A percentile compares a stretch with the other conserved stretches of the same genome.
phyloP scores from a whole-genome alignment of 75 land plant genomes.

The Adiantum capillusveneris region DNA sequence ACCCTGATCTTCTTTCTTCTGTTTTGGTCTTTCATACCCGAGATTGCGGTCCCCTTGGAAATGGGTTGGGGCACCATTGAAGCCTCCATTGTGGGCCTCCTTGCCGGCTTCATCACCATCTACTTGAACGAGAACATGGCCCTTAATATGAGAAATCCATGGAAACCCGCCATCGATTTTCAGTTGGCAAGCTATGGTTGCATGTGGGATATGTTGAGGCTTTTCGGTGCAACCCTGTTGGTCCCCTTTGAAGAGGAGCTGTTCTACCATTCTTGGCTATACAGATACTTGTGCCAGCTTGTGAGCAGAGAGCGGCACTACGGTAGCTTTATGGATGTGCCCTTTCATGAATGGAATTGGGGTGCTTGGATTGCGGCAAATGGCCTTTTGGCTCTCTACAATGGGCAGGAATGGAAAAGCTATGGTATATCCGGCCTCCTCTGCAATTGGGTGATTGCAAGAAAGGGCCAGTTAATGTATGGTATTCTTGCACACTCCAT shows the following conservation, averaged over 20 bases:
- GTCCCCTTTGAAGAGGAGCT: conserved; percentile 29
- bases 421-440: conserved; percentile 15
- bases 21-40: conserved; percentile 11
- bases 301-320: neutral
- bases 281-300: conserved; percentile 6
- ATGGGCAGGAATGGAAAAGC: conserved; percentile 33
- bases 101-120: conserved; percentile 18
- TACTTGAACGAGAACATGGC: conserved; percentile 25
- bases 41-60: conserved; percentile 12
- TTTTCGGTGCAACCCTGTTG: conserved; percentile 10
- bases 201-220: conserved; percentile 18
- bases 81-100: conserved; percentile 12
- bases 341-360: conserved; percentile 23
- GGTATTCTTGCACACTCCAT: conserved; percentile 22
- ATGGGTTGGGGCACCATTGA: conserved; percentile 5
- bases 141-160: conserved; percentile 16
- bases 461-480: conserved; percentile 18
- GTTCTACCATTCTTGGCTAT: conserved; percentile 30
- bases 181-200: neutral
- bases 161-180: conserved; percentile 21
- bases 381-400: conserved; percentile 12
- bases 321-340: conserved; percentile 8
- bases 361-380: conserved; percentile 16
- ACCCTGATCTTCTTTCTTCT: conserved; percentile 10
- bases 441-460: conserved; percentile 22